Evolutionary conservation across 2,329 filamentous ascomycete genomes (phyloP).

Genomic region (Periconia macrospinosa): DNA sequence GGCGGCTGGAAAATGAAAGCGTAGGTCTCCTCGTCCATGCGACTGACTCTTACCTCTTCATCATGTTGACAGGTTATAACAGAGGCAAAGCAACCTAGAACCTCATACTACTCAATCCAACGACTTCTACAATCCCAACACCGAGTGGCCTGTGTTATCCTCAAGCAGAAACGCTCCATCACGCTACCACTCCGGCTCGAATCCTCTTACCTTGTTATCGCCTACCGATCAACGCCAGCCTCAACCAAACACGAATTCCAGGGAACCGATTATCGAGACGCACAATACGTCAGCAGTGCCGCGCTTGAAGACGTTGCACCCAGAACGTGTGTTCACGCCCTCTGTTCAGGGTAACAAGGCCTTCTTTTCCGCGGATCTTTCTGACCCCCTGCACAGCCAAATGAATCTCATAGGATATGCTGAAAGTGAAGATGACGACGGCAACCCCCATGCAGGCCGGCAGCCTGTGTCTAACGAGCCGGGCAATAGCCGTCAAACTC

Average conservation of each 20-base stretch:
- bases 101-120: background rate
- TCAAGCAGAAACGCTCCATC: background rate
- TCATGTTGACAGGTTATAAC: background rate
- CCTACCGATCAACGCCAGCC: too few relatives aligned
- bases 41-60: background rate
- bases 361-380: background rate
- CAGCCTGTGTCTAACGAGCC: background rate
- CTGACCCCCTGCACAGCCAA: background rate
- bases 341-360: background rate
- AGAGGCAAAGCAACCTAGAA: background rate
- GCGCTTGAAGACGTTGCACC: background rate
- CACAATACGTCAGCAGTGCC: too few relatives aligned
- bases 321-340: background rate
- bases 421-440: background rate
- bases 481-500: background rate
- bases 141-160: background rate
- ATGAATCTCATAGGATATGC: background rate
- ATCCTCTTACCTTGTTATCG: background rate
- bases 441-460: background rate
- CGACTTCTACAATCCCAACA: background rate
- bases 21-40: background rate
- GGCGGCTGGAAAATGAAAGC: background rate
- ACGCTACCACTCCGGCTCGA: background rate
- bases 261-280: too few relatives aligned
- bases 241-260: too few relatives aligned